These are phyloP conservation scores for Saccharomycopsis sp. DNA, from an alignment of 805 yeast genomes.

Conservation along the genomic window DNA sequence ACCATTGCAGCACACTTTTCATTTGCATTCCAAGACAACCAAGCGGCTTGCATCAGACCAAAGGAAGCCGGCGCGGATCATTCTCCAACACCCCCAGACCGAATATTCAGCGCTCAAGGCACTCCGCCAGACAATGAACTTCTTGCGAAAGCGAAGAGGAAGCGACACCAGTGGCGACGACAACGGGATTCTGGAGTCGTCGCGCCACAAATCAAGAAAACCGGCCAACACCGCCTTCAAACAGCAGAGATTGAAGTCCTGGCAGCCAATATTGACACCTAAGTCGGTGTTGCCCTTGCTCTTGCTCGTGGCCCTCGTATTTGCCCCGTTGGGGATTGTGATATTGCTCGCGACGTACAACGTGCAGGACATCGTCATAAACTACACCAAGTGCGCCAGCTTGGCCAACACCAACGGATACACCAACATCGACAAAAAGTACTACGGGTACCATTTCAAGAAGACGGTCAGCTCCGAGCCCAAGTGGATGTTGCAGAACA, in stretches of 20 bases:
- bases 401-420: slow-evolving; percentile 41
- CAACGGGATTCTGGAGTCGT: neutral
- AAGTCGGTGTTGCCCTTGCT: slow-evolving; percentile 83
- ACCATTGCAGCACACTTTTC: too few relatives aligned
- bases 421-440: slow-evolving; percentile 49
- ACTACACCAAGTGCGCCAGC: slow-evolving; percentile 64
- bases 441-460: slow-evolving; percentile 57
- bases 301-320: slow-evolving; percentile 64
- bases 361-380: slow-evolving; percentile 67
- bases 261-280: slow-evolving; percentile 89
- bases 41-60: too few relatives aligned
- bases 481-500: slow-evolving; percentile 46
- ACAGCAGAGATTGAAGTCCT: slow-evolving; percentile 58
- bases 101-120: neutral
- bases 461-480: slow-evolving; percentile 32
- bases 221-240: slow-evolving; percentile 62
- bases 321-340: slow-evolving; percentile 89
- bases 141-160: slow-evolving; percentile 12
- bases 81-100: neutral
- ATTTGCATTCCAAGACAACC: too few relatives aligned
- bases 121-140: too few relatives aligned
- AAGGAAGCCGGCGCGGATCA: neutral
- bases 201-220: slow-evolving; percentile 17
- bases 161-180: slow-evolving; percentile 7
- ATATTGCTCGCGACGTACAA: slow-evolving; percentile 64